Percentiles rank a stretch among this genome's conserved stretches.
These are phyloP conservation scores for Fagus sylvatica DNA, from an alignment of 306 rosid species.

Conservation along the genomic window DNA sequence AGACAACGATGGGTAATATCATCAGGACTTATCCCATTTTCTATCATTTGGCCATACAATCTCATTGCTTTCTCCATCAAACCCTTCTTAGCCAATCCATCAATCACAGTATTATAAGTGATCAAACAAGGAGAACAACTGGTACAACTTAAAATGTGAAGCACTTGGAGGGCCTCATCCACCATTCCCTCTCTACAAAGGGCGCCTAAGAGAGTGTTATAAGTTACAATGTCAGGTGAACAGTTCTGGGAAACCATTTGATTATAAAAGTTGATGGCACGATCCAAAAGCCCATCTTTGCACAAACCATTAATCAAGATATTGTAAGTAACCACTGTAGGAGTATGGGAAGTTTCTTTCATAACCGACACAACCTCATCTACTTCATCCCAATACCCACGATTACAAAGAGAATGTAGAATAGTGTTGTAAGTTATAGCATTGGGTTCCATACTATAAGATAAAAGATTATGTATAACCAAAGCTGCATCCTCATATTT, in stretches of 20 bases:
- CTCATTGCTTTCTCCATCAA: conserved; percentile 60
- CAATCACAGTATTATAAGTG: conserved; percentile 71
- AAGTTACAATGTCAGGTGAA: conserved; percentile 75
- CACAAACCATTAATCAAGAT: conserved; percentile 75
- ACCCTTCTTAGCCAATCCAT: conserved; percentile 59
- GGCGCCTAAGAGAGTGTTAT: conserved; percentile 75
- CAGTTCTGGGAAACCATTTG: conserved; percentile 63
- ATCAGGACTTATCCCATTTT: conserved; percentile 62
- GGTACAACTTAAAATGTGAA: conserved; percentile 46
- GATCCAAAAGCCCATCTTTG: conserved; percentile 64
- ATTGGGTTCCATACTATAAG: conserved; percentile 60
- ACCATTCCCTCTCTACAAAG: conserved; percentile 75
- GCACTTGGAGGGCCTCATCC: conserved; percentile 63
- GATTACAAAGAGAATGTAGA: conserved; percentile 65
- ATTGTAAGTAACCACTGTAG: conserved; percentile 73
- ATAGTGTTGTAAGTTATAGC: conserved; percentile 73
- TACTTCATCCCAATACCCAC: conserved; percentile 65
- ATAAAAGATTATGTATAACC: conserved; percentile 58
- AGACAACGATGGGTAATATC: conserved; percentile 70
- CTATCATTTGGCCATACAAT: conserved; percentile 56
- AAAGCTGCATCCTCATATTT: conserved; percentile 52
- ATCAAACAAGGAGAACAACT: conserved; percentile 68
- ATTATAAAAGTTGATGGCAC: conserved; percentile 59
- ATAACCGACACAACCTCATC: conserved; percentile 68
- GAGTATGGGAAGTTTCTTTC: conserved; percentile 55